Conservation (phyloP, 1,139 yeast species). For the Yamadazyma dushanensis region DNA sequence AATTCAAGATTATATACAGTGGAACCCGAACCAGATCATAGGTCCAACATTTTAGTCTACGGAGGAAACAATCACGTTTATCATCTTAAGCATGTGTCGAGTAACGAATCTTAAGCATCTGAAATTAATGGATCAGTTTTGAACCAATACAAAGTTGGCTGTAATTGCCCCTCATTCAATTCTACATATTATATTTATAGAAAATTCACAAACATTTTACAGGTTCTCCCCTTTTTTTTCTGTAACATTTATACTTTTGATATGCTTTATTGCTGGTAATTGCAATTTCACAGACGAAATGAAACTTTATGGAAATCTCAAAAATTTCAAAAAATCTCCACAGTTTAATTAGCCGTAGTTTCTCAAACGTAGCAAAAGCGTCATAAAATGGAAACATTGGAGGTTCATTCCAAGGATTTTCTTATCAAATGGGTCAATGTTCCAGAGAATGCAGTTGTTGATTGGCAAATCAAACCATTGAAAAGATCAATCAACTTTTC, state of each 20-base stretch:
- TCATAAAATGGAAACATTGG: constrained; percentile 60
- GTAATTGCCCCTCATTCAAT: constrained; percentile 1
- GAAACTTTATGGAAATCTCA: background rate
- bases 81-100: constrained; percentile 28
- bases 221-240: too few relatives aligned
- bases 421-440: constrained; percentile 89
- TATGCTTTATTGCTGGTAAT: background rate
- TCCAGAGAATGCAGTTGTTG: constrained; percentile 62
- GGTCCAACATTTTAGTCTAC: constrained; percentile 22
- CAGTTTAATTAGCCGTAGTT: background rate
- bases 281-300: constrained; percentile 2
- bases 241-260: too few relatives aligned
- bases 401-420: constrained; percentile 85
- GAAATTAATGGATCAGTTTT: too few relatives aligned
- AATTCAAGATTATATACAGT: constrained; percentile 22
- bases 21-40: constrained; percentile 7
- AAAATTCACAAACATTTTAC: background rate
- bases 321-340: constrained; percentile 2
- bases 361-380: background rate
- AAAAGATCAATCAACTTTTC: constrained; percentile 79
- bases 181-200: background rate
- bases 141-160: too few relatives aligned
- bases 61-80: constrained; percentile 47
- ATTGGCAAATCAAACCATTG: constrained; percentile 82
- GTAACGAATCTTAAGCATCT: background rate